Conservation (phyloP, 352 stramenopile species). For the Phytophthora macrochlamydospora region DNA sequence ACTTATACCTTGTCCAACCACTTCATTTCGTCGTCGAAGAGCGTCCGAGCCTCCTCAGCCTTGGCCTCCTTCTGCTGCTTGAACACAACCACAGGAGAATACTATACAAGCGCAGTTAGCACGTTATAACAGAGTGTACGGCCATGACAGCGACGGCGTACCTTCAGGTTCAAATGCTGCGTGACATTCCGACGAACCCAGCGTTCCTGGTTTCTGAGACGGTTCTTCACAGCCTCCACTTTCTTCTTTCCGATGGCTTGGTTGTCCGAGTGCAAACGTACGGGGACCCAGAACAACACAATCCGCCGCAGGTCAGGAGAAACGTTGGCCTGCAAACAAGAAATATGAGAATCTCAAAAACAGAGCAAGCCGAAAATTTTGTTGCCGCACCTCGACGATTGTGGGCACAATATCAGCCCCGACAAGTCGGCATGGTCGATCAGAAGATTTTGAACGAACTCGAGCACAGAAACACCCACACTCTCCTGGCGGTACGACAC, state of each 20-base stretch:
- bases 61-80: conserved; percentile 72
- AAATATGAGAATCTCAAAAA: not conserved
- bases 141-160: conserved; percentile 15
- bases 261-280: conserved; percentile 70
- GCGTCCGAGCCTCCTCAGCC: conserved; percentile 55
- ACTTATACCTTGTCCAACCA: conserved; percentile 62
- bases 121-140: no score
- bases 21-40: conserved; percentile 82
- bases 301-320: conserved; percentile 68
- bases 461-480: conserved; percentile 65
- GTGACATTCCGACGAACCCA: conserved; percentile 77
- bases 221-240: conserved; percentile 61
- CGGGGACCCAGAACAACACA: conserved; percentile 77
- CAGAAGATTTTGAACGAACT: conserved; percentile 75
- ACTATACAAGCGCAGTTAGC: conserved; percentile 37
- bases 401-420: conserved; percentile 67
- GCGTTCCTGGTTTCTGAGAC: conserved; percentile 63
- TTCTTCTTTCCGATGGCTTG: conserved; percentile 82
- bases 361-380: not conserved
- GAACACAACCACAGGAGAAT: conserved; percentile 80
- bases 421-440: conserved; percentile 66
- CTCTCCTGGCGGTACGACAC: conserved; percentile 78
- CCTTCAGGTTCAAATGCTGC: conserved; percentile 82
- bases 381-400: conserved; percentile 51
- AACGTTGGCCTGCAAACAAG: conserved; percentile 53